Conservation (phyloP, 257 asterid species). For the Gentiana dahurica region DNA sequence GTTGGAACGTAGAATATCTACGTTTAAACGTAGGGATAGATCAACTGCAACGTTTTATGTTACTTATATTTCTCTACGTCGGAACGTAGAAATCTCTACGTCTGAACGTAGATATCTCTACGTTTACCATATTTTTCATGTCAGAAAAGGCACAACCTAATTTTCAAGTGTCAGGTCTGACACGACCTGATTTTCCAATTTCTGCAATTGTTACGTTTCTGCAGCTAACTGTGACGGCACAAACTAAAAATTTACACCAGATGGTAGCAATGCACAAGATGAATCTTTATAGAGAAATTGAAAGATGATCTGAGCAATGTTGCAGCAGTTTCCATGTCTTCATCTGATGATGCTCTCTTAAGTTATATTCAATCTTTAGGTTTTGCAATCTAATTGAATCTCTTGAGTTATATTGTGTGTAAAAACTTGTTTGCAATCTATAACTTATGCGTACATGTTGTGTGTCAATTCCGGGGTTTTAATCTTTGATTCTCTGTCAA, state of each 20-base stretch:
- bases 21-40: too few relatives aligned
- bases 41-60: too few relatives aligned
- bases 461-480: slow-evolving; percentile 67
- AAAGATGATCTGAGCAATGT: slow-evolving; percentile 73
- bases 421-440: slow-evolving; percentile 7
- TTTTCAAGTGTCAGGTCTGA: too few relatives aligned
- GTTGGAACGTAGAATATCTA: too few relatives aligned
- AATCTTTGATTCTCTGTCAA: slow-evolving; percentile 47
- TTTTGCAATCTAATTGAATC: too few relatives aligned
- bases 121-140: too few relatives aligned
- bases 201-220: slow-evolving; percentile 36
- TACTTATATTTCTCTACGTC: too few relatives aligned
- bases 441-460: slow-evolving; percentile 60
- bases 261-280: slow-evolving; percentile 90
- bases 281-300: slow-evolving; percentile 82
- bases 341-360: slow-evolving; percentile 69
- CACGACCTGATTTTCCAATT: too few relatives aligned
- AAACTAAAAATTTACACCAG: slow-evolving; percentile 83
- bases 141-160: too few relatives aligned
- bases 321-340: slow-evolving; percentile 84
- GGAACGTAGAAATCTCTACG: too few relatives aligned
- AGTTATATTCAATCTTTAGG: slow-evolving; percentile 2
- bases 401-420: too few relatives aligned
- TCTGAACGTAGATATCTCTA: too few relatives aligned
- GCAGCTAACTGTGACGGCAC: slow-evolving; percentile 89